phyloP scores from a whole-genome alignment of 805 yeast genomes.

The Saccharomycodes ludwigii region DNA sequence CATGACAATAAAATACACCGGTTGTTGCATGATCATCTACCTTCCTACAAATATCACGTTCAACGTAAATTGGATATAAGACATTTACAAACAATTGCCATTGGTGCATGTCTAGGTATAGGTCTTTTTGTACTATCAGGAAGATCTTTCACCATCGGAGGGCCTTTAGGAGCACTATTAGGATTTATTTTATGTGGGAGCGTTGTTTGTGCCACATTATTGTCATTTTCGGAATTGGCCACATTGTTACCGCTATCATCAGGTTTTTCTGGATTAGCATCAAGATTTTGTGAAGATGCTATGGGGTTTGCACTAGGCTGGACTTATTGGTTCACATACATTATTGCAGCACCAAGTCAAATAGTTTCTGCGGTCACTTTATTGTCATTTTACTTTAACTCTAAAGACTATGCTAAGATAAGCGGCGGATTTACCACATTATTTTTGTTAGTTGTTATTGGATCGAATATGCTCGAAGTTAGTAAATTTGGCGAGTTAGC shows the following conservation, averaged over 20 bases:
- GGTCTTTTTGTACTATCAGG: constrained; percentile 53
- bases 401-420: constrained; percentile 36
- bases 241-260: constrained; percentile 49
- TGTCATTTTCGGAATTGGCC: constrained; percentile 53
- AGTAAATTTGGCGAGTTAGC: constrained; percentile 66
- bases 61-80: constrained; percentile 34
- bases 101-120: constrained; percentile 57
- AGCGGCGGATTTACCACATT: constrained; percentile 60
- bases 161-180: constrained; percentile 40
- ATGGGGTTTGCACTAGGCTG: constrained; percentile 62
- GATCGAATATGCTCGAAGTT: constrained; percentile 54
- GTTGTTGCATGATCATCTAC: no score
- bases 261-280: constrained; percentile 51
- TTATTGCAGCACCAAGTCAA: constrained; percentile 50
- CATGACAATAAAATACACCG: no score
- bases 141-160: constrained; percentile 41
- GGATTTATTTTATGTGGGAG: constrained; percentile 55
- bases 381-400: constrained; percentile 48
- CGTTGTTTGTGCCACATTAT: constrained; percentile 49
- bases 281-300: constrained; percentile 52
- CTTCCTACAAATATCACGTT: constrained; percentile 30
- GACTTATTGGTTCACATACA: constrained; percentile 44
- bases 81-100: constrained; percentile 53
- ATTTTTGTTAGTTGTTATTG: constrained; percentile 33
- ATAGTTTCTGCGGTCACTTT: constrained; percentile 51